A percentile compares a stretch with the other conserved stretches of the same genome.
Conservation (phyloP, 805 yeast species). For the Nakazawaea wyomingensis region DNA sequence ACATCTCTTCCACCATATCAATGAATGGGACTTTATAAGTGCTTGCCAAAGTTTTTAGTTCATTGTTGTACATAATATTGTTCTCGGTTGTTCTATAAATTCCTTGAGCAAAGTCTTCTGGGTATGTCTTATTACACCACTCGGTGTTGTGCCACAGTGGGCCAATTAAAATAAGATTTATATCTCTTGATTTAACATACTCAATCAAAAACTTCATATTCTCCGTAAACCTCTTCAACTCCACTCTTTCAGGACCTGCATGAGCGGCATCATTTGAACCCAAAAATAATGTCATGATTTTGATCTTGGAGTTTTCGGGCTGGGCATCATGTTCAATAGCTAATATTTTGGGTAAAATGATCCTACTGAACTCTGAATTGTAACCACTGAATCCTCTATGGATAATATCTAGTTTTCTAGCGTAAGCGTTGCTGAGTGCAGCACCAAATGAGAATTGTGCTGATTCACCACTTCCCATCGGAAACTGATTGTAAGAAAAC, state of each 20-base stretch:
- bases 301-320: constrained; percentile 28
- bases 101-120: constrained; percentile 33
- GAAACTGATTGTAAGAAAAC: constrained; percentile 21
- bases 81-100: constrained; percentile 40
- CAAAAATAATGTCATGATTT: constrained; percentile 53
- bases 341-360: constrained; percentile 46
- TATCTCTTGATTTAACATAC: constrained; percentile 33
- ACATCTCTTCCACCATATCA: constrained; percentile 44
- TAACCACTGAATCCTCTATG: constrained; percentile 79
- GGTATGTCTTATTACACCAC: constrained; percentile 30
- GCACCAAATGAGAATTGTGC: constrained; percentile 20
- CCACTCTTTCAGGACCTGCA: constrained; percentile 40
- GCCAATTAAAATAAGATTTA: constrained; percentile 54
- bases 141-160: constrained; percentile 54
- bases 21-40: constrained; percentile 51
- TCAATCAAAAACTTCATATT: constrained; percentile 44
- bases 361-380: constrained; percentile 55
- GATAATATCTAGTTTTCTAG: constrained; percentile 60
- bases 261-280: constrained; percentile 75
- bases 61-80: constrained; percentile 46
- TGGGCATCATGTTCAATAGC: constrained; percentile 36
- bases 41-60: constrained; percentile 39
- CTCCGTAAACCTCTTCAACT: constrained; percentile 36
- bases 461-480: constrained; percentile 5
- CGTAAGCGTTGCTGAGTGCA: constrained; percentile 30